Base-by-base conservation (phyloP, 2,329 filamentous ascomycete species). In the Microsporum canis region DNA sequence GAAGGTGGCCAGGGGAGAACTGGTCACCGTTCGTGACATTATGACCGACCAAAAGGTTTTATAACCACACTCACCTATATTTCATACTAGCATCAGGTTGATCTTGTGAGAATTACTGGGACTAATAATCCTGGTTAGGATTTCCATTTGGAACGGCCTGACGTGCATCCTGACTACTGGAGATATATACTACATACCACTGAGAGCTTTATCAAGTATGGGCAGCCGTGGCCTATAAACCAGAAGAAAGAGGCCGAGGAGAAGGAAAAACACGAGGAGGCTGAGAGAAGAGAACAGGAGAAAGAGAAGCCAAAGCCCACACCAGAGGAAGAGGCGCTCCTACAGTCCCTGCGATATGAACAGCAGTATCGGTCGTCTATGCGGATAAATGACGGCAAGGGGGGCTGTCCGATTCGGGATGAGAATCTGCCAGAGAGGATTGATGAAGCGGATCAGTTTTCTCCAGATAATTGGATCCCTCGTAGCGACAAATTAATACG, bases 401-500 rank as follows among this genome's bases (percentile, higher is more conserved):
- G 45, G 23, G 31, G 2, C 45, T 49, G 45, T 14, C 45, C 45
- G 7, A 29, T 49, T 49, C 27, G 8, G 0, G 45, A 49, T 31
- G 67, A 75, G 58, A 69, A 73, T 47, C 65, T 65, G 2, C 76
- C 73, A 14, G 75, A 76, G 7, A 68, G 69, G 5, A 76, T 81
- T 60, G 76, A 80, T 57, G 78, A 80, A 64, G 70, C 72, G 2
- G 80, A 82, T 63, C 78, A 81, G 47, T 79, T 79, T 63, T 76
- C 75, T 1, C 79, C 79, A 0, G 79, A 82, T 66, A 82, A 80
- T 62, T 82, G 79, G 80, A 71, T 82, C 1, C 79, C 79, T 2
- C 74, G 79, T 6, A 75, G 73, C 0, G 69, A 71, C 0, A 66
- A 78, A 31, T 71, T 82, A 3, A 77, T 81, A 39, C 76, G 80